Evolutionary conservation across 345 rosid species (phyloP), one percentile per base, ranked within the genome.

Genomic region (Lepidium sativum): DNA sequence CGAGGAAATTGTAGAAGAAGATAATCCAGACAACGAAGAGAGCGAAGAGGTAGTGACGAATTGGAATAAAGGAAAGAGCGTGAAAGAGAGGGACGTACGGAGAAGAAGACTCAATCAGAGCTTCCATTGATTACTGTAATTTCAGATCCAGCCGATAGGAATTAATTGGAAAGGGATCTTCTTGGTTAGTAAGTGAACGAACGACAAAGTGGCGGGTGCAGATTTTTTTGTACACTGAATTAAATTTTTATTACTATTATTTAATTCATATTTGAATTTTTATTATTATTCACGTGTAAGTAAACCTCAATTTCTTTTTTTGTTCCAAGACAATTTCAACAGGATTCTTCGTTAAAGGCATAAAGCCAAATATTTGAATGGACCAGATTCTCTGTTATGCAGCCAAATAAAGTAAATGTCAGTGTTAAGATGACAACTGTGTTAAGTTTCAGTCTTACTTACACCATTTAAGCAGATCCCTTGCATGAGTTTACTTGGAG

Each of bases 1-100:
- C 95, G 56, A 88, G 33, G 79, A 85, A 85, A 44, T 80, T 69
- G 87, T 88, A 91, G 49, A 88, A 68, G 50, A 82, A 74, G 33
- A 56, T 23, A 38, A 54, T 6, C n/a, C 37, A 79, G 38, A 62
- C 0, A 17, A 77, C 1, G 51, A 47, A 13, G 54, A 83, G 67
- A 16, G 71, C 75, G 16, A 80, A 6, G 20, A 81, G 39, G 48
- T 78, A 89, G 57, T 85, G 95, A 4, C 69, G 82, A 44, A 67
- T 44, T 0, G 97, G 92, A 59, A 89, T 76, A 9, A 79, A 61
- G 17, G 48, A 73, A 8, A 91, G 77, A 15, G 80, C 86, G 21
- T 69, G 49, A 41, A 81, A 57, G 33, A 83, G 69, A 53, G 80
- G 82, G 1, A 55, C 60, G 78, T 84, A 87, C 0, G 88, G 83